phyloP scores from a whole-genome alignment of 495 filamentous ascomycete species.

The Penicillium goetzii region DNA sequence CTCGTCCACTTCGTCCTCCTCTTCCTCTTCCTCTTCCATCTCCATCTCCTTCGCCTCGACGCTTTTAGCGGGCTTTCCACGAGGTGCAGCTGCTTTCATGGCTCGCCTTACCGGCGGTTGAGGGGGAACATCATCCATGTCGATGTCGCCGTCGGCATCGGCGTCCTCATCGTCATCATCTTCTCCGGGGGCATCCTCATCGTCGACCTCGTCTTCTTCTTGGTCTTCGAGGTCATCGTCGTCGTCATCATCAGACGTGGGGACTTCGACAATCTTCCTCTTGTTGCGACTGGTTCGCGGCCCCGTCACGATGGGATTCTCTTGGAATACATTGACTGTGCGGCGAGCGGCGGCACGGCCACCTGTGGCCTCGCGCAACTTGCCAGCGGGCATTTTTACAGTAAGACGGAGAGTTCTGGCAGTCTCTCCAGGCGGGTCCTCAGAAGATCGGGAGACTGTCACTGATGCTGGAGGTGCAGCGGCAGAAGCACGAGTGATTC shows the following conservation, averaged over 20 bases:
- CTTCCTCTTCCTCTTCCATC: conserved; percentile 45
- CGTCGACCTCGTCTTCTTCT: conserved; percentile 63
- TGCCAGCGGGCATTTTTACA: conserved; percentile 82
- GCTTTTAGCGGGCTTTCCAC: conserved; percentile 46
- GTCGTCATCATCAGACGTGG: conserved; percentile 59
- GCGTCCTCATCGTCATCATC: conserved; percentile 60
- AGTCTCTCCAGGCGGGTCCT: conserved; percentile 58
- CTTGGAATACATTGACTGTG: conserved; percentile 52
- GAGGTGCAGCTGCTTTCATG: conserved; percentile 36
- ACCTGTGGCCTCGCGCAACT: conserved; percentile 74
- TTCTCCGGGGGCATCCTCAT: conserved; percentile 59
- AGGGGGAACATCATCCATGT: conserved; percentile 58
- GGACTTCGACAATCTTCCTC: conserved; percentile 70
- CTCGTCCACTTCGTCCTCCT: conserved; percentile 50
- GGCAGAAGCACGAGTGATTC: conserved; percentile 41
- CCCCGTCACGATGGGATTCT: conserved; percentile 62
- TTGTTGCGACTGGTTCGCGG: conserved; percentile 65
- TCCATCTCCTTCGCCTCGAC: conserved; percentile 66
- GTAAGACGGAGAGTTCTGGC: conserved; percentile 74
- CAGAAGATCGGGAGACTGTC: conserved; percentile 59
- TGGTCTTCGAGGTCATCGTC: conserved; percentile 57
- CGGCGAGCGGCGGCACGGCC: conserved; percentile 39
- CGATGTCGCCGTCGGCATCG: conserved; percentile 59
- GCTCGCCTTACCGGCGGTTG: conserved; percentile 44
- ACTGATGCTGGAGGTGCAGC: conserved; percentile 40